Conservation (phyloP, 2,329 filamentous ascomycete genomes). For the Claviceps pazoutovae region DNA sequence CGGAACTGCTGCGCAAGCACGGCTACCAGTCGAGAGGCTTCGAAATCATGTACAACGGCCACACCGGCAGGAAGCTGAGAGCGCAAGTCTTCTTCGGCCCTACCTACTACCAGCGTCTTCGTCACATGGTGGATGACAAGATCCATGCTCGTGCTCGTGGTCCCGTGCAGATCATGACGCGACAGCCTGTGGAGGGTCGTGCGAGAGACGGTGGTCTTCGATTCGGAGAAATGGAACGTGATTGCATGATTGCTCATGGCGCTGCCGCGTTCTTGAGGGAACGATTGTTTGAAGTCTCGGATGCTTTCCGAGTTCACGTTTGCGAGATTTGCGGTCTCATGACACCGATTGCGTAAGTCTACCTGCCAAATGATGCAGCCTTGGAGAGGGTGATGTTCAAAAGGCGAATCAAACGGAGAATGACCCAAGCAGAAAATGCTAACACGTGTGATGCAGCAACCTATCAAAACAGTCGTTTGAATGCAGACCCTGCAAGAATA, state of each 20-base stretch:
- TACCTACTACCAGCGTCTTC: constrained; percentile 95
- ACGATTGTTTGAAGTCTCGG: constrained; percentile 89
- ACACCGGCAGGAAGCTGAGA: constrained; percentile 85
- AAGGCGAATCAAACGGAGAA: neutral
- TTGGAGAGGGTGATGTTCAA: neutral
- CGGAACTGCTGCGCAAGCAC: constrained; percentile 68
- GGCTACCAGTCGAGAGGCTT: constrained; percentile 96
- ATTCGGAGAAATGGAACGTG: constrained; percentile 99
- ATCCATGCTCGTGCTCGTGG: constrained; percentile 97
- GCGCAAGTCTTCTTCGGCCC: constrained; percentile 94
- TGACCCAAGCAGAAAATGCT: constrained; percentile 11
- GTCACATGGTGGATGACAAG: constrained; percentile 99
- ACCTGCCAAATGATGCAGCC: neutral
- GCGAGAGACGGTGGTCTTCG: constrained; percentile 93
- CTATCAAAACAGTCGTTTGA: constrained; percentile 93
- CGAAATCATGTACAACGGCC: constrained; percentile 97
- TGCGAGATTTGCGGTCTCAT: constrained; percentile 98
- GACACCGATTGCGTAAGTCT: constrained; percentile 93
- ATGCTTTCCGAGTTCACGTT: constrained; percentile 94
- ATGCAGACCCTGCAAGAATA: constrained; percentile 96
- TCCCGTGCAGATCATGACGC: constrained; percentile 90
- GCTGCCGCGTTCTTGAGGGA: constrained; percentile 96
- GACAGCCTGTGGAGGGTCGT: constrained; percentile 96
- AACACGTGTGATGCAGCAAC: constrained; percentile 44
- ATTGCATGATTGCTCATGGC: constrained; percentile 99